These are phyloP conservation scores for Fusarium sp. DNA, from an alignment of 2,329 filamentous ascomycete species.

Conservation along the genomic window DNA sequence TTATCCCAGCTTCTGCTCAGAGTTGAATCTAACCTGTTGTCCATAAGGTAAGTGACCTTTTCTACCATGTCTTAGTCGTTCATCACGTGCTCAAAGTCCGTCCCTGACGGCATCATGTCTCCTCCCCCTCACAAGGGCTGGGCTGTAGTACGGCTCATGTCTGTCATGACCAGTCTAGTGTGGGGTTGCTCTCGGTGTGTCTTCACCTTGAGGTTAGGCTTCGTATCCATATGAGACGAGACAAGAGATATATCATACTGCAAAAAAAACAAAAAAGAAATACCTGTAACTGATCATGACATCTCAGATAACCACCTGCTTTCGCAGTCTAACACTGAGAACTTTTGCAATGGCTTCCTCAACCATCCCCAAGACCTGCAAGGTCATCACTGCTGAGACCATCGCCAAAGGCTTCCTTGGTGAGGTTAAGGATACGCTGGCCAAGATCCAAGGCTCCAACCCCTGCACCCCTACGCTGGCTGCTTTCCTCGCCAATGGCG, in stretches of 20 bases:
- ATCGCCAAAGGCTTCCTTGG: constrained; percentile 85
- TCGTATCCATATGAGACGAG: constrained; percentile 4
- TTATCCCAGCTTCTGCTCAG: constrained; percentile 30
- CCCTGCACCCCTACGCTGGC: constrained; percentile 79
- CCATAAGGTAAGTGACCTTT: constrained; percentile 30
- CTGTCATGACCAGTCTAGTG: constrained; percentile 26
- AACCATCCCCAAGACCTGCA: constrained; percentile 78
- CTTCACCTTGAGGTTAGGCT: constrained; percentile 25
- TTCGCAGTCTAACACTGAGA: constrained; percentile 19
- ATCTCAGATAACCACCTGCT: constrained; percentile 24
- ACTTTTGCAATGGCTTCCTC: constrained; percentile 49
- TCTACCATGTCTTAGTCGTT: constrained; percentile 11
- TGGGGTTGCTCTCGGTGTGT: constrained; percentile 40
- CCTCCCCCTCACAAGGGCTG: constrained; percentile 19
- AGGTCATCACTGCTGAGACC: constrained; percentile 89
- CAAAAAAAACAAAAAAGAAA: constrained; percentile 7
- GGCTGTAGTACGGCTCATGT: constrained; percentile 31
- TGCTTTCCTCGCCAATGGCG: constrained; percentile 91
- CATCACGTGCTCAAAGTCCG: constrained; percentile 23
- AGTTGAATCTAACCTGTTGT: constrained; percentile 22
- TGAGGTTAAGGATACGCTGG: constrained; percentile 82
- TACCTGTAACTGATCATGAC: constrained; percentile 28
- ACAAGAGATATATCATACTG: constrained; percentile 8
- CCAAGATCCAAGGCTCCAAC: constrained; percentile 72
- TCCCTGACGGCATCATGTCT: constrained; percentile 21